Evolutionary conservation across 2,329 filamentous ascomycete species (phyloP), one percentile per base, ranked within the genome.

Genomic region (Fusarium sublunatum): DNA sequence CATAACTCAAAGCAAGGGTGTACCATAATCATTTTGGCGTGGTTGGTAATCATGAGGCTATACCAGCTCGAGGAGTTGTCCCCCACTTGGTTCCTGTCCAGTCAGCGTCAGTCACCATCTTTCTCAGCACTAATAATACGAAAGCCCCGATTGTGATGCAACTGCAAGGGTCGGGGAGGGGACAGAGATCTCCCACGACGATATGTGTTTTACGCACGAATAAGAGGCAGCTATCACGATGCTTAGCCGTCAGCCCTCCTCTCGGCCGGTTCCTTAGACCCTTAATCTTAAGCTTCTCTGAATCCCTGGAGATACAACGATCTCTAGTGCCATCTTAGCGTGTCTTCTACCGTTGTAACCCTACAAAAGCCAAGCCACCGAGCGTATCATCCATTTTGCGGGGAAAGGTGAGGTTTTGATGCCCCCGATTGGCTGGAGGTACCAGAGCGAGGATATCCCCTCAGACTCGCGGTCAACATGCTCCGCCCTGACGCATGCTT

Each of bases 371-470:
- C 81, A 10, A 82, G 72, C 0, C 75, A 0, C 80, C 81, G 11
- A 82, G 72, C 0, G 75, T 75, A 40, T 78, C 72, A 42, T 76
- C 29, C 9, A 31, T 10, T 32, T 70, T 68, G 22, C 79, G 75
- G 57, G 77, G 73, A 68, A 83, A 78, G 65, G 82, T 71, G 62
- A 80, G 65, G 0, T 81, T 77, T 49, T 79, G 77, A 64, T 83
- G 19, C 3, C 19, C 80, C 4, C 81, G 71, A 65, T 82, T 81
- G 24, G 75, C 80, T 13, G 77, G 79, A 65, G 78, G 75, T 34
- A 78, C 80, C 5, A 79, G 77, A 5, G 78, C 77, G 58, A 83
- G 82, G 60, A 82, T 78, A 35, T 79, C 80, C 46, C 80, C 46
- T 82, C 78, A 2, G 77, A 77, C 2, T 75, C 75, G 45, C 74